These are phyloP conservation scores for Ceratobasidium sp. DNA, from an alignment of 1,284 basidiomycete species.

Conservation along the genomic window DNA sequence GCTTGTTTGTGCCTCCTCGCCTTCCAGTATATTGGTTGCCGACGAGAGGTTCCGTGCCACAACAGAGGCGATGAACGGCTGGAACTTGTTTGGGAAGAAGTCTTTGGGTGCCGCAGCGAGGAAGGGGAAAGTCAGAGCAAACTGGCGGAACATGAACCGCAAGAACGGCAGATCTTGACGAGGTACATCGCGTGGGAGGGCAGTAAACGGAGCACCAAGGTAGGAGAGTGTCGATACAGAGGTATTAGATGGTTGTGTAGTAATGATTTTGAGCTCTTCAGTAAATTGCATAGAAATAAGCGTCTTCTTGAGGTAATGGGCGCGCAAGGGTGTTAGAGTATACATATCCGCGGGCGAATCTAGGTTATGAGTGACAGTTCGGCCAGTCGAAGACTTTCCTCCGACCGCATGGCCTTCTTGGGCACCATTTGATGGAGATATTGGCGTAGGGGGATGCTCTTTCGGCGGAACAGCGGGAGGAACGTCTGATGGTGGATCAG, in stretches of 20 bases:
- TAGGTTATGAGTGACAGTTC: constrained; percentile 29
- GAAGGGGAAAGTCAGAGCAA: constrained; percentile 93
- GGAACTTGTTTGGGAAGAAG: constrained; percentile 92
- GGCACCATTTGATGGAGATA: constrained; percentile 10
- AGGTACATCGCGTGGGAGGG: constrained; percentile 70
- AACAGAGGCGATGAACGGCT: constrained; percentile 88
- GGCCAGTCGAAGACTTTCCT: constrained; percentile 37
- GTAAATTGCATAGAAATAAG: constrained; percentile 87
- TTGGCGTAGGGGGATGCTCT: constrained; percentile 13
- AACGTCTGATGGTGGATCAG: constrained; percentile 12
- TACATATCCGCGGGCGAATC: constrained; percentile 36
- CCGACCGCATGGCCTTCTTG: neutral
- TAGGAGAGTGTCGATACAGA: constrained; percentile 82
- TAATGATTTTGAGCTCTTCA: constrained; percentile 77
- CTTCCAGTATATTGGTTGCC: constrained; percentile 58
- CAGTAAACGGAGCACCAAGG: constrained; percentile 85
- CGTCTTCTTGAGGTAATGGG: constrained; percentile 96
- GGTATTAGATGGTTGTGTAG: constrained; percentile 62
- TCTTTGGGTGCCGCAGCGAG: constrained; percentile 84
- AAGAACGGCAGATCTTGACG: constrained; percentile 84
- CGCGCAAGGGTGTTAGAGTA: constrained; percentile 80
- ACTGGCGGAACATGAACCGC: constrained; percentile 88
- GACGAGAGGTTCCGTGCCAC: constrained; percentile 80
- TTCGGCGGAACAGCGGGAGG: constrained; percentile 35
- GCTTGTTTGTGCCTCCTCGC: constrained; percentile 66